These are phyloP conservation scores for Pythium diclinum DNA, from an alignment of 352 stramenopile species.

Conservation along the genomic window DNA sequence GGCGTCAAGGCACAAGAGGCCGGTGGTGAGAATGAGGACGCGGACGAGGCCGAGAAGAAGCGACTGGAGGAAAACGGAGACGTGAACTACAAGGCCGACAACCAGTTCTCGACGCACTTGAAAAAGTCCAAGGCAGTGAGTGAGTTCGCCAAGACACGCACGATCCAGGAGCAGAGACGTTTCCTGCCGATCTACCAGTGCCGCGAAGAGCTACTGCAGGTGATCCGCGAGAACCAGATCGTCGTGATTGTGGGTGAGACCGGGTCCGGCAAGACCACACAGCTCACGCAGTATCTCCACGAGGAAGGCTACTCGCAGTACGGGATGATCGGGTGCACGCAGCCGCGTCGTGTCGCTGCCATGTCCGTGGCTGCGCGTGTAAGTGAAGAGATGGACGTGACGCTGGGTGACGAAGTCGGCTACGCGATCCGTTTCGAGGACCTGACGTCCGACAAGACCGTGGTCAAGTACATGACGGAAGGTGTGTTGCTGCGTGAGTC, in stretches of 20 bases:
- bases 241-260: slow-evolving; percentile 99
- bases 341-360: slow-evolving; percentile 97
- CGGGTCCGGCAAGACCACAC: slow-evolving; percentile 97
- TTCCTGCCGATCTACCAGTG: slow-evolving; percentile 96
- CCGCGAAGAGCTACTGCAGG: slow-evolving; percentile 94
- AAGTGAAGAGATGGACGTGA: slow-evolving; percentile 95
- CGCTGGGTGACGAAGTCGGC: slow-evolving; percentile 88
- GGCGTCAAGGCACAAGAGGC: slow-evolving; percentile 75
- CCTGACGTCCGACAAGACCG: slow-evolving; percentile 91
- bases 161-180: slow-evolving; percentile 94
- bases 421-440: slow-evolving; percentile 96
- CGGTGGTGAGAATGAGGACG: slow-evolving; percentile 60
- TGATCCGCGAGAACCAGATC: slow-evolving; percentile 98
- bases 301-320: slow-evolving; percentile 90
- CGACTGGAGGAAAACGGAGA: slow-evolving; percentile 37
- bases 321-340: slow-evolving; percentile 95
- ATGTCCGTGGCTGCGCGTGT: slow-evolving; percentile 99
- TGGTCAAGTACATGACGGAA: slow-evolving; percentile 98
- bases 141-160: slow-evolving; percentile 96
- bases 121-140: slow-evolving; percentile 90
- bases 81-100: slow-evolving; percentile 94
- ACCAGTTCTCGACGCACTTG: slow-evolving; percentile 93
- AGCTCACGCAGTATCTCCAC: slow-evolving; percentile 95
- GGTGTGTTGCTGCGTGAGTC: slow-evolving; percentile 92
- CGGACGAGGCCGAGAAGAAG: slow-evolving; percentile 31